Base-by-base conservation (phyloP, 23 red algal species). In the Rhodosorus marinus region DNA sequence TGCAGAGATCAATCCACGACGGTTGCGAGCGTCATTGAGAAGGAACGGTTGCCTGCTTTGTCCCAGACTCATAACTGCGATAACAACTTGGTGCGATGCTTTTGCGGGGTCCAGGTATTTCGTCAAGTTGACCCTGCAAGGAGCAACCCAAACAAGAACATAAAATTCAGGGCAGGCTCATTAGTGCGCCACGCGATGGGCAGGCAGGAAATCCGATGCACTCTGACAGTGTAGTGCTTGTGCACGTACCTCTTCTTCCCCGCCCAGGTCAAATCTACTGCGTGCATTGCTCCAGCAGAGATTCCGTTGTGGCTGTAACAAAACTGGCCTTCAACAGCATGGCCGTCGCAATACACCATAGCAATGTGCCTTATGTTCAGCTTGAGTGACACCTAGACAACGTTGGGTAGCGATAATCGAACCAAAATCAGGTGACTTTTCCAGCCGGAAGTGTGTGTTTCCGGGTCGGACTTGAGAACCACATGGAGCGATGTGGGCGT, bases 11-110 rank as follows among this genome's bases (percentile, higher is more conserved):
- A 92, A 46, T 19, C 83, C 83, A 22, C 83, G 57, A 31, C 54
- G 67, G 55, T 92, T 92, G 25, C 83, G 47, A 11, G 81, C 72
- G 36, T 92, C 83, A 51, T 92, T 92, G 4, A 92, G 53, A 6
- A 92, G 49, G 57, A 92, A 92, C 19, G 83, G 72, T 15, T 65
- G 72, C 31, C 83, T 50, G 8, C 62, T 58, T 30, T 92, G 83
- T 22, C 83, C 83, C 24, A 92, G 49, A 49, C 55, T 70, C 26
- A 67, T 36, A 20, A 92, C 64, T 17, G 81, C 65, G 43, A 92
- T 71, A 1, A 92, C 57, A 3, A 92, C 64, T 21, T 78, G 48
- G 47, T 92, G 83, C 14, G 60, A n/a, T n/a, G n/a, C n/a, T n/a
- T n/a, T n/a, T n/a, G n/a, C 9, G 15, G 11, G 31, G 35, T 20